Conservation (phyloP, 1,284 basidiomycete species). For the Moesziomyces aphidis region DNA sequence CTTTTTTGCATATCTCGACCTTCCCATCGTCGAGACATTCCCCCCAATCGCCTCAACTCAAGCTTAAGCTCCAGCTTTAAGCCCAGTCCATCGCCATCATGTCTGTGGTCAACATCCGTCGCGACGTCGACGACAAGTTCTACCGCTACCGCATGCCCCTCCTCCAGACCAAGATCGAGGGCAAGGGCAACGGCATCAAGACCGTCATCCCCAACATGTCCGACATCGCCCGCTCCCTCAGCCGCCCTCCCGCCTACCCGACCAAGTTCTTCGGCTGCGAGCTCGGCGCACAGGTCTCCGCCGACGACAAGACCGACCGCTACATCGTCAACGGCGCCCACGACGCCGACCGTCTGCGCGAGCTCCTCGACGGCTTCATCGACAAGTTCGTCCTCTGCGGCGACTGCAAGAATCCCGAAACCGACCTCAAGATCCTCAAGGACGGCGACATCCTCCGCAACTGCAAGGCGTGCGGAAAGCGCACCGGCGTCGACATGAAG, state of each 20-base stretch:
- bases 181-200: conserved; percentile 99
- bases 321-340: conserved; percentile 99
- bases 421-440: conserved; percentile 91
- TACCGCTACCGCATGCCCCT: conserved; percentile 84
- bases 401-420: conserved; percentile 99
- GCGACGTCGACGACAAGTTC: conserved; percentile 87
- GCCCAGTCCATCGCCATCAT: conserved; percentile 41
- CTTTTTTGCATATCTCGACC: conserved; percentile 10
- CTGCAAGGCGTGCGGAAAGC: conserved; percentile 97
- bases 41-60: not conserved
- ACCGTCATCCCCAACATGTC: conserved; percentile 87
- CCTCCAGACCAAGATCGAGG: conserved; percentile 95
- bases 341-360: conserved; percentile 88
- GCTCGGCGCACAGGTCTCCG: conserved; percentile 95
- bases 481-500: conserved; percentile 92
- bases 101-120: conserved; percentile 93
- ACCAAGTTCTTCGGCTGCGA: conserved; percentile 99
- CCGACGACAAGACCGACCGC: conserved; percentile 95
- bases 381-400: conserved; percentile 95
- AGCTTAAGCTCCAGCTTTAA: not conserved
- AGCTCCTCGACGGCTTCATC: conserved; percentile 96
- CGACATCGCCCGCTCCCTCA: conserved; percentile 94
- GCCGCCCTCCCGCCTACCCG: conserved; percentile 92
- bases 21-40: conserved; percentile 4
- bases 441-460: conserved; percentile 88